phyloP scores from a whole-genome alignment of 2,329 filamentous ascomycete genomes.

The Diaporthe sp. region DNA sequence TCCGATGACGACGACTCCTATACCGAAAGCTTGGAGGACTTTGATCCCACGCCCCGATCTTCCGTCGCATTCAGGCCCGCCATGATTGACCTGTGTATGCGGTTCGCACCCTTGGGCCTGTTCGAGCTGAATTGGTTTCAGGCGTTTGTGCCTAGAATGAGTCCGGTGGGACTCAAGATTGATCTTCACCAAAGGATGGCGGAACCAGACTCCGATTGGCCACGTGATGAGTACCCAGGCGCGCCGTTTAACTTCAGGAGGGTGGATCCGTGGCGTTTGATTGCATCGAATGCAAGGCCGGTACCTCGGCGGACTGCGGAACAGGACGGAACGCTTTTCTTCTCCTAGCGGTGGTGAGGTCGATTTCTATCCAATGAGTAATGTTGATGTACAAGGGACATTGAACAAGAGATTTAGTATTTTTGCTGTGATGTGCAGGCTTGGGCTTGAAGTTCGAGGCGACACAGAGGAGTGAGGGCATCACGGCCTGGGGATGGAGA shows the following conservation, averaged over 20 bases:
- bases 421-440: neutral
- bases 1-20: too few relatives aligned
- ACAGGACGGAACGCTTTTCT: neutral
- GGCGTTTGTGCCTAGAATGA: neutral
- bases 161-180: neutral
- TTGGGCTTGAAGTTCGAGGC: too few relatives aligned
- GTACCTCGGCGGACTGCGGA: neutral
- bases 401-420: neutral
- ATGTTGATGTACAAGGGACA: neutral
- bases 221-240: neutral
- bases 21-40: too few relatives aligned
- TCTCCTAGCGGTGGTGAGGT: neutral
- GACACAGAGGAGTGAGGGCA: neutral
- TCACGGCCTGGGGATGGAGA: neutral
- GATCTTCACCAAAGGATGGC: neutral
- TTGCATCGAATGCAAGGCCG: neutral
- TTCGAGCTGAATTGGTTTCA: neutral
- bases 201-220: neutral
- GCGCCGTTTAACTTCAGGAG: neutral
- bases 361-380: neutral
- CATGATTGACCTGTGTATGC: neutral
- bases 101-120: neutral
- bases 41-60: neutral
- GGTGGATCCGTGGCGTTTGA: neutral
- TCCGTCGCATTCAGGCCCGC: neutral